phyloP scores from a whole-genome alignment of 1,284 basidiomycete genomes.

The Phylloboletellus chloephorus region DNA sequence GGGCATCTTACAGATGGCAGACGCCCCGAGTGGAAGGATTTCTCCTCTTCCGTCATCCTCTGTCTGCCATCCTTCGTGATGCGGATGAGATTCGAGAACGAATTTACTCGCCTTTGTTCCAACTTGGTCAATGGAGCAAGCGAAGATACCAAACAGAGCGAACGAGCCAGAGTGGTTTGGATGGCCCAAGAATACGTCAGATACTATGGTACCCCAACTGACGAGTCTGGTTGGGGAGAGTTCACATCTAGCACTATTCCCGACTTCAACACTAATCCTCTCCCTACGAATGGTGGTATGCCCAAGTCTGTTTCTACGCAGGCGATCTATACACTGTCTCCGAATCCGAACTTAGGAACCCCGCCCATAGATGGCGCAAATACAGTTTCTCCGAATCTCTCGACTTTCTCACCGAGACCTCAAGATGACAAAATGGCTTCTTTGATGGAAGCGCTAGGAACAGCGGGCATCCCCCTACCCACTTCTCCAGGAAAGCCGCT shows the following conservation, averaged over 20 bases:
- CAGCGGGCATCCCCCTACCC: constrained; percentile 6
- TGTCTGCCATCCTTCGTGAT: constrained; percentile 54
- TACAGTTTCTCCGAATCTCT: constrained; percentile 41
- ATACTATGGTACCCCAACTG: constrained; percentile 49
- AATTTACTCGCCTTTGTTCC: constrained; percentile 59
- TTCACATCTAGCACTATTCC: constrained; percentile 50
- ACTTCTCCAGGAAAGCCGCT: constrained; percentile 16
- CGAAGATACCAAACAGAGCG: constrained; percentile 37
- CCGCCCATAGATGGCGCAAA: constrained; percentile 20
- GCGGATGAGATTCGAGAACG: constrained; percentile 56
- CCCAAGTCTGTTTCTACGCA: constrained; percentile 48
- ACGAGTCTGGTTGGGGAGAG: constrained; percentile 52
- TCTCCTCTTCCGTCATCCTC: constrained; percentile 55
- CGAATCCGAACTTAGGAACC: constrained; percentile 35
- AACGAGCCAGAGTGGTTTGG: constrained; percentile 51
- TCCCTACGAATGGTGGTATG: constrained; percentile 29
- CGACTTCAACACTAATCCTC: constrained; percentile 24
- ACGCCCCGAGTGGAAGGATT: constrained; percentile 49
- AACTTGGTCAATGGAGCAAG: constrained; percentile 57
- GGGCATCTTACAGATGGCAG: constrained; percentile 19
- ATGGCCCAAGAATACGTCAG: constrained; percentile 59
- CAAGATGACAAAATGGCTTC: constrained; percentile 41
- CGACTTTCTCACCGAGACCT: constrained; percentile 59
- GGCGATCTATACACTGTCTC: constrained; percentile 47
- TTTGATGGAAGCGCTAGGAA: constrained; percentile 42